Percentiles rank a stretch among this genome's conserved stretches.
phyloP scores from a whole-genome alignment of 2,329 filamentous ascomycete genomes.

The Ciborinia camelliae region DNA sequence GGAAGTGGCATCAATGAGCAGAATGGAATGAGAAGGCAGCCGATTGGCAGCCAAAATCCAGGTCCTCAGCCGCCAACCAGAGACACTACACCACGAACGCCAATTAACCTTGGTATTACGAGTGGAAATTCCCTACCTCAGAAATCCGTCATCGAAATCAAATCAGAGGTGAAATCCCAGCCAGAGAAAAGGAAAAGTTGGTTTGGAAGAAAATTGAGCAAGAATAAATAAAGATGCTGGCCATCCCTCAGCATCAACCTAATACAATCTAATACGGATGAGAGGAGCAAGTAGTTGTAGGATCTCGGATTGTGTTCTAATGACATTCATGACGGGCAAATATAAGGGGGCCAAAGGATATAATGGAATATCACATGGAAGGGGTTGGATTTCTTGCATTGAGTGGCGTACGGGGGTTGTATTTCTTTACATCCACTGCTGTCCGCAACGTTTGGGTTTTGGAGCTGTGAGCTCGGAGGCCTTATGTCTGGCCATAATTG shows the following conservation, averaged over 20 bases:
- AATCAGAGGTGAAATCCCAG: conserved; percentile 12
- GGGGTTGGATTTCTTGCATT: conserved; percentile 27
- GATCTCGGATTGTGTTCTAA: conserved; percentile 20
- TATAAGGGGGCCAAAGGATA: conserved; percentile 9
- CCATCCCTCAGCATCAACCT: neutral
- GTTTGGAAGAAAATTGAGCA: conserved; percentile 81
- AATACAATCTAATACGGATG: conserved; percentile 16
- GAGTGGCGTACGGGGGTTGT: conserved; percentile 25
- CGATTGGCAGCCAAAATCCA: conserved; percentile 27
- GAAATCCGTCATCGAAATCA: neutral
- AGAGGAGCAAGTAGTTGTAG: conserved; percentile 21
- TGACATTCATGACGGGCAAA: conserved; percentile 23
- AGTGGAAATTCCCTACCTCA: conserved; percentile 25
- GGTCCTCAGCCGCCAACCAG: conserved; percentile 31
- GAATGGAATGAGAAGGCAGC: conserved; percentile 24
- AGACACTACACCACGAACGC: conserved; percentile 26
- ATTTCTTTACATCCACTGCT: conserved; percentile 4
- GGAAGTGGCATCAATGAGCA: conserved; percentile 35
- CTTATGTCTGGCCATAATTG: conserved; percentile 9
- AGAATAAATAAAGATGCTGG: conserved; percentile 38
- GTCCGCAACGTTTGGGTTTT: neutral
- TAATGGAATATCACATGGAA: conserved; percentile 23
- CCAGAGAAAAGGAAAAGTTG: conserved; percentile 83
- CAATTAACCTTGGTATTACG: conserved; percentile 34
- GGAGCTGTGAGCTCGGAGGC: conserved; percentile 7